Evolutionary conservation across 257 asterid genomes (phyloP), one percentile per base, ranked within the genome.

Genomic region (Coffea eugenioides): DNA sequence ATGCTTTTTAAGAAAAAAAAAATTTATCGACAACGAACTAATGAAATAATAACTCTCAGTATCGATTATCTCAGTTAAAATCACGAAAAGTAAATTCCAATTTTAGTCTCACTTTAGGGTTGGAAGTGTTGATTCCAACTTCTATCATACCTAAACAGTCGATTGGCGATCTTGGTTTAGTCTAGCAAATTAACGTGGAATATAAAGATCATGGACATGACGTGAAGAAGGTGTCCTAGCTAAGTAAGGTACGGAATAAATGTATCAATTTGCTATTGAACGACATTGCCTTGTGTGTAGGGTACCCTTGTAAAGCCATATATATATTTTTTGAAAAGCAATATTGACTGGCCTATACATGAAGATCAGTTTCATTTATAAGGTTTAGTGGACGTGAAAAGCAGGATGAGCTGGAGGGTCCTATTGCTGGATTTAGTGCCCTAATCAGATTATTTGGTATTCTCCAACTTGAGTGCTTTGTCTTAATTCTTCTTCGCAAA

Each of bases 401-500:
- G 85, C 73, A 82, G 41, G 77, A 80, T 39, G 79, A 78, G 79
- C 68, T 62, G 15, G 65, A 79, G 66, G 87, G 80, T 77, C 88
- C 87, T 81, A 74, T 83, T 83, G 84, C 88, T 78, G 82, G 86
- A 86, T 78, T 45, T 82, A 81, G 27, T 87, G 74, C 83, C 82
- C 69, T 67, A 48, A 66, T 79, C 80, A 71, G 86, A 87, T 86
- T 86, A 88, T 67, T 89, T 83, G 82, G 82, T 89, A 83, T 88
- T 89, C 89, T 80, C 88, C 84, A 68, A 88, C 83, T 83, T 88
- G 71, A 75, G 83, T 69, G 88, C 69, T 84, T 91, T 91, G 96
- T 91, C 93, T 87, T 87, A 89, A 31, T 89, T 89, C 91, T 89
- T 89, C 88, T 82, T 80, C 71, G 79, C 88, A 83, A 48, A 88